Evolutionary conservation across 495 filamentous ascomycete species (phyloP).

Genomic region (Tuber aestivum): DNA sequence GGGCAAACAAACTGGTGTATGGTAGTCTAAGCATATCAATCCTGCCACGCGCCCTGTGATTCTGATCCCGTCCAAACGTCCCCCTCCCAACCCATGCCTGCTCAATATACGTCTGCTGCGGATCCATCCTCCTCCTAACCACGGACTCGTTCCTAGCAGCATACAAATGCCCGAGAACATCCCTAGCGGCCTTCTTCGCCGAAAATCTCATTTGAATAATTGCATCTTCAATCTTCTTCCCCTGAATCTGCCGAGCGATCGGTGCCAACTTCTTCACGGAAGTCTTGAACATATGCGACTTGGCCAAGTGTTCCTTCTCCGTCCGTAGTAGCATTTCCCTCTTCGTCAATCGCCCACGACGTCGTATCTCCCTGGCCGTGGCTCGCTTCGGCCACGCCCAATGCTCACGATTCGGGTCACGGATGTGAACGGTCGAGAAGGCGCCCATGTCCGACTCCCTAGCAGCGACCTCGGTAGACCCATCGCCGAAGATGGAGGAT

Average conservation of each 20-base stretch:
- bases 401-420: constrained; percentile 33
- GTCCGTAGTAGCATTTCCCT: constrained; percentile 60
- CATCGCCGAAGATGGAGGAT: constrained; percentile 59
- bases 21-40: constrained; percentile 59
- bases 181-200: constrained; percentile 83
- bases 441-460: constrained; percentile 43
- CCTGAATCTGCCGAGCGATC: constrained; percentile 77
- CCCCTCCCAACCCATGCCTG: constrained; percentile 89
- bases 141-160: constrained; percentile 71
- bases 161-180: constrained; percentile 70
- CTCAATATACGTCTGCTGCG: constrained; percentile 72
- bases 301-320: constrained; percentile 62
- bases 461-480: constrained; percentile 44
- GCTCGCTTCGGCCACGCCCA: constrained; percentile 38
- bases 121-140: constrained; percentile 76
- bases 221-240: constrained; percentile 87
- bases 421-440: constrained; percentile 17
- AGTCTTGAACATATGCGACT: constrained; percentile 66
- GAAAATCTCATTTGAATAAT: constrained; percentile 92
- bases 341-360: constrained; percentile 61
- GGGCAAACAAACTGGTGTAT: constrained; percentile 59
- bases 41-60: constrained; percentile 64
- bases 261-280: constrained; percentile 80
- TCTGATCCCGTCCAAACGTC: constrained; percentile 50
- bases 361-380: constrained; percentile 54